Evolutionary conservation across 192 early-diverging fungal species (phyloP), one percentile per base, ranked within the genome.

Genomic region (Coemansia reversa): DNA sequence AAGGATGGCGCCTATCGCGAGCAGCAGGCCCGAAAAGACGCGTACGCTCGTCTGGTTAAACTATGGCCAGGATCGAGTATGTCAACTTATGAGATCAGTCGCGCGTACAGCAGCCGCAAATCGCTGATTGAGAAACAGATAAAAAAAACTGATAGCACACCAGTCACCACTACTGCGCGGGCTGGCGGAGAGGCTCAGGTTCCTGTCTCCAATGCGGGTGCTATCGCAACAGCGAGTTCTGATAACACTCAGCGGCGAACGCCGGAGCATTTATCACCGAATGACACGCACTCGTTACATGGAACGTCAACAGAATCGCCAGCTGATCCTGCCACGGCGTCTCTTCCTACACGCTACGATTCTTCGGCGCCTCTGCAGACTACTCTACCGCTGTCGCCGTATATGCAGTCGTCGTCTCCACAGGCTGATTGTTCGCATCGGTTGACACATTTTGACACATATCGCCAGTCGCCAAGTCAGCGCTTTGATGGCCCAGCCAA

Each of bases 21-120:
- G 62, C 74, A 76, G 60, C 79, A 82, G 61, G 79, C 70, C 11
- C 74, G 79, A 48, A 82, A 82, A 58, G 75, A 77, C 52, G 79
- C 79, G 16, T 82, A 82, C 52, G 74, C 79, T 25, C 79, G 74
- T 33, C 48, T 82, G 51, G 75, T 70, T 19, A 82, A 65, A 11
- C 55, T 82, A 47, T 82, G 79, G 79, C 79, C 79, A 2, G 65
- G 65, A 4, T 68, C 70, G 4, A 74, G 71, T 61, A 82, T 82
- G 74, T 69, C 75, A 5, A 82, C 79, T 0, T 82, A 82, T 29
- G 79, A 82, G 65, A 74, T 82, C 42, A 82, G 79, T 68, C 62
- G 79, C 7, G 79, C 79, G 0, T 82, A 82, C 55, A 82, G 79
- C 30, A 82, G 79, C 51, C 79, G 79, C 42, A 82, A 82, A 62